Conservation (phyloP, 257 asterid genomes). For the Datura wrightii region DNA sequence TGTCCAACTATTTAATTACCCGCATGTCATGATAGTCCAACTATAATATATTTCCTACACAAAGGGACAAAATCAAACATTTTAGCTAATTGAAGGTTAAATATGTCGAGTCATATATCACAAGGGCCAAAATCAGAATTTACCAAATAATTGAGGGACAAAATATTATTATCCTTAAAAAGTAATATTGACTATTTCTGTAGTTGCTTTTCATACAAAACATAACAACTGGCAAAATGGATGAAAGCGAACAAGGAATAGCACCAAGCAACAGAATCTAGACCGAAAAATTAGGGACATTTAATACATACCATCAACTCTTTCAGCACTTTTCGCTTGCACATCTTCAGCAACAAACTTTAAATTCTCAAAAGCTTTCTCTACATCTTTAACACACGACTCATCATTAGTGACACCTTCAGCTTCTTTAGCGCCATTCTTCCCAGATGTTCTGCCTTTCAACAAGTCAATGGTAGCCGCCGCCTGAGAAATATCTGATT, state of each 20-base stretch:
- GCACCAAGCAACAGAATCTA: constrained; percentile 24
- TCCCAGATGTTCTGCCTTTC: constrained; percentile 51
- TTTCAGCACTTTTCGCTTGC: constrained; percentile 18
- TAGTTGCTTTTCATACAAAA: not conserved
- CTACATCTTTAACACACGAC: constrained; percentile 38
- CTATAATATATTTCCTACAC: not conserved
- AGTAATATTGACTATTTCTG: constrained; percentile 1
- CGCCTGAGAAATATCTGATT: constrained; percentile 75
- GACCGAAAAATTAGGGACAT: not conserved
- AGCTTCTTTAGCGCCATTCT: constrained; percentile 47
- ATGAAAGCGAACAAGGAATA: constrained; percentile 20
- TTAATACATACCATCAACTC: constrained; percentile 30
- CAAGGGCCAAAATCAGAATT: not conserved
- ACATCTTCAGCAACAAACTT: constrained; percentile 29
- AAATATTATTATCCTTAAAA: not conserved
- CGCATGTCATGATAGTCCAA: too few relatives aligned
- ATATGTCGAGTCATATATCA: not conserved
- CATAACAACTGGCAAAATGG: not conserved
- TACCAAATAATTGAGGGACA: not conserved
- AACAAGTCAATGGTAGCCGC: constrained; percentile 59
- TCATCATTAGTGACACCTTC: constrained; percentile 47
- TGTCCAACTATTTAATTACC: not conserved
- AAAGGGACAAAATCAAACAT: not conserved
- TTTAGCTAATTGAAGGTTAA: not conserved
- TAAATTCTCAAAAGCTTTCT: constrained; percentile 22